Base-by-base conservation (phyloP, 2,329 filamentous ascomycete species). In the Drechslerella dactyloides region DNA sequence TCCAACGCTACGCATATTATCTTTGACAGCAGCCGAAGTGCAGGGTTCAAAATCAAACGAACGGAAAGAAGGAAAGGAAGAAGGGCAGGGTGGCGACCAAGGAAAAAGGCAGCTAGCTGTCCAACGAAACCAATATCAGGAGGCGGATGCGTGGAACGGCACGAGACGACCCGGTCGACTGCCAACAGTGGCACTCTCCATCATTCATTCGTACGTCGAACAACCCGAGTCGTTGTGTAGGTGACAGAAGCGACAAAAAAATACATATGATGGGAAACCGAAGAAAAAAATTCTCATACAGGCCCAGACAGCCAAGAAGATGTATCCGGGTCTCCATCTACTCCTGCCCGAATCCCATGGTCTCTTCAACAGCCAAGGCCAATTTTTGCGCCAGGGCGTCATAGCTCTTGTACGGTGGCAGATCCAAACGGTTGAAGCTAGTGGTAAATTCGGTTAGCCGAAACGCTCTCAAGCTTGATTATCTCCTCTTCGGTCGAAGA, bases 301-400 rank as follows among this genome's bases (percentile, higher is more conserved):
- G 60, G 60, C 55, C 42, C 51, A 51, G 58, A 74, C 70, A 50
- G 40, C 48, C 50, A 37, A 40, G 40, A 66, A 57, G 21, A 60
- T 59, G 52, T 68, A 55, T 55, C 51, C 59, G 65, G 58, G 40
- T 59, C 60, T 19, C 23, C 27, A 13, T 78, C 79, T 91, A 99
- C 83, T 99, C 94, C 83, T 99, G 94, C 75, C 94, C 94, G 79
- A 99, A 99, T 74, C 94, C 94, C 84, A 99, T 93, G 0, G 94
- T 99, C 83, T 99, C 94, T 82, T 99, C 94, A 62, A 99, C 94
- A 24, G 94, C 94, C 81, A 96, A 96, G 5, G 93, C 94, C 77
- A 99, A 84, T 82, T 99, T 99, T 78, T 88, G 84, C 79, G 93
- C 89, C 75, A 99, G 84, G 76, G 86, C 86, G 74, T 97, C 93